Evolutionary conservation across 768 basidiomycete genomes (phyloP).

Genomic region (Psilocybe azurescens): DNA sequence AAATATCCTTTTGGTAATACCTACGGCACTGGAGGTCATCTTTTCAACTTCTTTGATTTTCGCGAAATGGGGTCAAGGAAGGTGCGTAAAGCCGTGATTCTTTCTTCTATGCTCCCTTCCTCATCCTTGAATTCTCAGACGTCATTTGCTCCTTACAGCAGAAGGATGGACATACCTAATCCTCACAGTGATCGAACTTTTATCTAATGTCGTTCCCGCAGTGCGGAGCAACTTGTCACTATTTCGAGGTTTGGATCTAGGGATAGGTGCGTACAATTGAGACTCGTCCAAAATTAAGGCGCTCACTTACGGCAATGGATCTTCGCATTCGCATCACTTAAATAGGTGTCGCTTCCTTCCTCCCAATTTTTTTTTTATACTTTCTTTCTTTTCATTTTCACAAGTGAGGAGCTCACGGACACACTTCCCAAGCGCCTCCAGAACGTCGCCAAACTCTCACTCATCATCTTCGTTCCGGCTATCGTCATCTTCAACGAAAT

Average conservation of each 20-base stretch:
- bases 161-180: conserved; percentile 68
- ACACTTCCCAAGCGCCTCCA: conserved; percentile 56
- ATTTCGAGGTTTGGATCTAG: conserved; percentile 61
- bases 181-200: conserved; percentile 63
- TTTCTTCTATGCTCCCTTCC: neutral
- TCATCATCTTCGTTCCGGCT: conserved; percentile 60
- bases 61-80: conserved; percentile 49
- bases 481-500: conserved; percentile 61
- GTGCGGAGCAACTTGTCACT: conserved; percentile 46
- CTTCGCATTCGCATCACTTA: neutral
- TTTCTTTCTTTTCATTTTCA: conserved; percentile 64
- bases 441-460: conserved; percentile 44
- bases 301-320: conserved; percentile 7
- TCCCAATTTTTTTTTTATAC: conserved; percentile 73
- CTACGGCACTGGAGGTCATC: conserved; percentile 66
- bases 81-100: conserved; percentile 42
- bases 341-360: conserved; percentile 61
- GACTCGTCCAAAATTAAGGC: neutral
- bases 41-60: conserved; percentile 59
- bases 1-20: conserved; percentile 59
- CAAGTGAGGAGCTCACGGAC: conserved; percentile 53
- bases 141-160: conserved; percentile 60
- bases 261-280: conserved; percentile 55
- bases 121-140: conserved; percentile 36
- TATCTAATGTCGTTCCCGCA: conserved; percentile 60